Percentiles rank a stretch among this genome's conserved stretches.
Conservation (phyloP, 106 monocot genomes). For the Narthecium ossifragum region DNA sequence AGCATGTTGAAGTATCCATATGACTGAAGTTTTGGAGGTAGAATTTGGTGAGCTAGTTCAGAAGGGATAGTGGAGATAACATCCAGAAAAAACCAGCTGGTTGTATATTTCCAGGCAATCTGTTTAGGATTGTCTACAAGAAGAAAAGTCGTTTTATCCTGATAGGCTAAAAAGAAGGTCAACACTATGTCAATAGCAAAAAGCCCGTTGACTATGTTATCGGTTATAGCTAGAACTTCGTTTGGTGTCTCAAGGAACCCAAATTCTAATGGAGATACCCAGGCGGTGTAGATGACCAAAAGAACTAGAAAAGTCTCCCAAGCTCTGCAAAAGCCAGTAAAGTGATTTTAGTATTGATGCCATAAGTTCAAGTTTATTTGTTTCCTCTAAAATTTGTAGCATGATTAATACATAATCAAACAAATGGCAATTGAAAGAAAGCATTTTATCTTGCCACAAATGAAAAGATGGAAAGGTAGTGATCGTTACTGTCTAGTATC, state of each 20-base stretch:
- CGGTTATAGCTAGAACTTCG: constrained; percentile 27
- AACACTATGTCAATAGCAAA: constrained; percentile 41
- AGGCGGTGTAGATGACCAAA: constrained; percentile 37
- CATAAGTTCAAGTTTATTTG: too few species aligned
- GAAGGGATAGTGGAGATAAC: constrained; percentile 38
- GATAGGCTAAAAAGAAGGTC: constrained; percentile 50
- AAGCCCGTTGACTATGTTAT: constrained; percentile 44
- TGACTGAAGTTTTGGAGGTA: constrained; percentile 12
- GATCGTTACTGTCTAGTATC: too few species aligned
- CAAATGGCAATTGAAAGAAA: too few species aligned
- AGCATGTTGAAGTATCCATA: constrained; percentile 47
- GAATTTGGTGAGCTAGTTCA: constrained; percentile 20
- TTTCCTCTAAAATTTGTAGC: too few species aligned
- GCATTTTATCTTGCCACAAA: too few species aligned
- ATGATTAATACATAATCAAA: too few species aligned
- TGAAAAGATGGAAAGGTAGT: too few species aligned
- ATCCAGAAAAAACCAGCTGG: constrained; percentile 30
- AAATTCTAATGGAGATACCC: constrained; percentile 48
- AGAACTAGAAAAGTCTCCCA: constrained; percentile 35
- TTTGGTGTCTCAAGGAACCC: constrained; percentile 24
- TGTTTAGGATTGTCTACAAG: constrained; percentile 22
- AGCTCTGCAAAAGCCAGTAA: constrained; percentile 21
- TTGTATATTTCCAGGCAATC: constrained; percentile 33
- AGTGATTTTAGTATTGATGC: too few species aligned
- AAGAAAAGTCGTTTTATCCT: constrained; percentile 28